Base-by-base conservation (phyloP, 1,284 basidiomycete species). In the Ceratobasidium sp. region DNA sequence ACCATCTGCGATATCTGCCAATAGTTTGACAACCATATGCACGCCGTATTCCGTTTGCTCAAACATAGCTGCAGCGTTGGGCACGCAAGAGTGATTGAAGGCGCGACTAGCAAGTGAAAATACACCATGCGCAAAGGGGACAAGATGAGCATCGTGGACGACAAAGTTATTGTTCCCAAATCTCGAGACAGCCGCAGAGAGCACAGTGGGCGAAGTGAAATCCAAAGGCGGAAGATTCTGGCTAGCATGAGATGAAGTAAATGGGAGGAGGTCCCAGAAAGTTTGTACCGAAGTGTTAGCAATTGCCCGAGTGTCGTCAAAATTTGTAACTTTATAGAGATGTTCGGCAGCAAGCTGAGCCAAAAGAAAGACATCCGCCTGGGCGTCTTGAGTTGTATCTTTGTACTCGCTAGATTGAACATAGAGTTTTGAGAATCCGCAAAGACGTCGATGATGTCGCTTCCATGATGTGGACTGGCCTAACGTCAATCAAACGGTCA, bases 121-220 rank as follows among this genome's bases (percentile, higher is more conserved):
- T 35, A 91, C 83, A 0, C 91, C 91, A 80, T 92, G 89, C 0
- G 86, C 91, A 76, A 88, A 84, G 1, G 88, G 85, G 16, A 81
- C 85, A 41, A 92, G 81, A 81, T 91, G 89, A 1, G 88, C 89
- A 77, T 61, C 32, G 43, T 92, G 89, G 32, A 93, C 80, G 11
- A 88, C 83, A 79, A 92, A 92, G 77, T 93, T 91, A 79, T 92
- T 93, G 81, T 92, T 93, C 50, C 86, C 86, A 76, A 91, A 92
- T 46, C 90, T 87, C 6, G 82, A 77, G 78, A 66, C n/a, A 86
- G 85, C n/a, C 90, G 79, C 35, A 91, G 81, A 8, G 86, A 85
- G 61, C 85, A 78, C 43, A 57, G 47, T 26, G 32, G 71, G 35
- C n/a, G 64, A 44, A 38, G 50, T 67, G 55, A 67, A 67, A 9